Evolutionary conservation across 352 stramenopile species (phyloP).

Genomic region (Elongisporangium anandrum): DNA sequence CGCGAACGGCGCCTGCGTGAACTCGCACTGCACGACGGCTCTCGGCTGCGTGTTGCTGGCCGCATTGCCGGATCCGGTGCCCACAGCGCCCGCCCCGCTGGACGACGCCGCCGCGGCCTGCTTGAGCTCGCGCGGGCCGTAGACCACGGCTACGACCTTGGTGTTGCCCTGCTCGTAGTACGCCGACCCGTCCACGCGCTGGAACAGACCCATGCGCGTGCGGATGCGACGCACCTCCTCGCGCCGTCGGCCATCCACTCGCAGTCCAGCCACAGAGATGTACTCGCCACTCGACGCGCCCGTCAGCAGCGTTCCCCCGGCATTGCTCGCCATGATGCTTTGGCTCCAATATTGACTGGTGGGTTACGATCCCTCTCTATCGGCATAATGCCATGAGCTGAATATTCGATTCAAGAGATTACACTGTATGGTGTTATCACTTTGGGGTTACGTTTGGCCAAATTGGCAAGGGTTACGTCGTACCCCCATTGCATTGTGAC

Average conservation of each 20-base stretch:
- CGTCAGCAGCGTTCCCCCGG: constrained; percentile 48
- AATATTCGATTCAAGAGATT: no score
- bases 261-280: constrained; percentile 80
- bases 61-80: constrained; percentile 54
- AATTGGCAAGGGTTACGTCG: not conserved
- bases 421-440: no score
- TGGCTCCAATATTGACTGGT: not conserved
- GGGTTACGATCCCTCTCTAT: not conserved
- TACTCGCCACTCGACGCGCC: constrained; percentile 62
- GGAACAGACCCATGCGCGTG: constrained; percentile 81
- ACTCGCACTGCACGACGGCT: constrained; percentile 78
- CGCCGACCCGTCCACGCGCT: constrained; percentile 81
- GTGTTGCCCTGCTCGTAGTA: constrained; percentile 89
- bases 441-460: not conserved
- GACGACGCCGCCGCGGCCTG: constrained; percentile 22
- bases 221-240: constrained; percentile 83
- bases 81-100: constrained; percentile 32
- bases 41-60: constrained; percentile 66
- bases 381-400: not conserved
- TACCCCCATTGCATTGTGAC: not conserved
- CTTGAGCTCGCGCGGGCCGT: constrained; percentile 81
- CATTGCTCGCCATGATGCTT: constrained; percentile 48
- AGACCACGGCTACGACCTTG: constrained; percentile 87
- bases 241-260: constrained; percentile 77
- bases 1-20: constrained; percentile 85